Evolutionary conservation across 306 rosid species (phyloP).

Genomic region (Oxytropis ochrocephala): DNA sequence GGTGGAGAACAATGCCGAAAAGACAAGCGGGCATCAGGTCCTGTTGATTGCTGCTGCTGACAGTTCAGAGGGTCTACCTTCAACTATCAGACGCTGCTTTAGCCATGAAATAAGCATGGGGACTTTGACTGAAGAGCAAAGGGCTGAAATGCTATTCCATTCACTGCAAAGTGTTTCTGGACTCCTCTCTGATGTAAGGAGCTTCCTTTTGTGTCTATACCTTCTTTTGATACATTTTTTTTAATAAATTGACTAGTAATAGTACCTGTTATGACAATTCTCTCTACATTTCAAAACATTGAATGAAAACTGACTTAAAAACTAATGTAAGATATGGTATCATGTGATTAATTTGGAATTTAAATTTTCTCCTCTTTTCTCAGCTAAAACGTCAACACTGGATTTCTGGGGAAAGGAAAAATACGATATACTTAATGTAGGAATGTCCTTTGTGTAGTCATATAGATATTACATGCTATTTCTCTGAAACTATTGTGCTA

Average conservation of each 20-base stretch:
- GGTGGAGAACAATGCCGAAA: slow-evolving; percentile 43
- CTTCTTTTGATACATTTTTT: neutral
- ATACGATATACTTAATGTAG: neutral
- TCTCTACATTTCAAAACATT: neutral
- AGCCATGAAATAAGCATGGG: slow-evolving; percentile 93
- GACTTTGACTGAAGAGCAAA: slow-evolving; percentile 86
- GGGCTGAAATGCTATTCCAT: slow-evolving; percentile 65
- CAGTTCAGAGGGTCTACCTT: slow-evolving; percentile 83
- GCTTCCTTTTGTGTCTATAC: slow-evolving; percentile 12
- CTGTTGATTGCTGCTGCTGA: slow-evolving; percentile 82
- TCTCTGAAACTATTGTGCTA: neutral
- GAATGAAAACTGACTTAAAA: neutral
- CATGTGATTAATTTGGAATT: slow-evolving; percentile 7
- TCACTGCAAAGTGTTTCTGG: slow-evolving; percentile 55
- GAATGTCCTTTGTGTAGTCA: neutral
- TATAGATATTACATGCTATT: neutral
- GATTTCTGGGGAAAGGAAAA: neutral
- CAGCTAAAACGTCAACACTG: neutral
- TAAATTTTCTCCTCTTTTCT: neutral
- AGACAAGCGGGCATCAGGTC: slow-evolving; percentile 46
- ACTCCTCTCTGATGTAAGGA: slow-evolving; percentile 55
- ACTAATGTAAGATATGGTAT: neutral
- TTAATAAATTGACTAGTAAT: neutral
- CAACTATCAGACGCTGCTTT: slow-evolving; percentile 80
- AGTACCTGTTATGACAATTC: neutral